These are phyloP conservation scores for Lumnitzera littorea DNA, from an alignment of 345 rosid species.

Conservation along the genomic window DNA sequence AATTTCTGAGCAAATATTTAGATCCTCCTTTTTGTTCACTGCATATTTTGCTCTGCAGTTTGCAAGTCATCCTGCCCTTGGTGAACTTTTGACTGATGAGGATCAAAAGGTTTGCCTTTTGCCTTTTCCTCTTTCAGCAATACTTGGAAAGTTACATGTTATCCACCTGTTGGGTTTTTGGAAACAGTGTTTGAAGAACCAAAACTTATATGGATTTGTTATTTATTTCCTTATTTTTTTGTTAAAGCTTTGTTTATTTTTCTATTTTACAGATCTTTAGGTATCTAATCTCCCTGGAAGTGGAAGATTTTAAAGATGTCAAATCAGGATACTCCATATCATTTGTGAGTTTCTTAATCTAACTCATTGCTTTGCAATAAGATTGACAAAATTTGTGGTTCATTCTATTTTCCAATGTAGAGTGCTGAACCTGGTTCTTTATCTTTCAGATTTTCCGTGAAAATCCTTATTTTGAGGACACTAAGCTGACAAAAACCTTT, in stretches of 20 bases:
- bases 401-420: not conserved
- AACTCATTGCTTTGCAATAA: not conserved
- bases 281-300: slow-evolving; percentile 61
- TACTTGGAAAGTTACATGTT: slow-evolving; percentile 1
- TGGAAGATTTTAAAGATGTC: slow-evolving; percentile 84
- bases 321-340: slow-evolving; percentile 86
- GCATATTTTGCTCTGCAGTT: slow-evolving; percentile 34
- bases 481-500: slow-evolving; percentile 69
- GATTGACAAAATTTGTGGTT: not conserved
- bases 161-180: not conserved
- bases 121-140: not conserved
- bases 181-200: too few relatives aligned
- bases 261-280: slow-evolving; percentile 52
- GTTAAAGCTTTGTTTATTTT: slow-evolving; percentile 1
- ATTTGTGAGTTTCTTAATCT: slow-evolving; percentile 49
- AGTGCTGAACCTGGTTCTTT: slow-evolving; percentile 1
- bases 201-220: too few relatives aligned
- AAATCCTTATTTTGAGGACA: slow-evolving; percentile 81
- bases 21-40: not conserved
- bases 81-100: slow-evolving; percentile 70
- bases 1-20: not conserved
- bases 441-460: slow-evolving; percentile 56
- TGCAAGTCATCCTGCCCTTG: slow-evolving; percentile 82
- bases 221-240: not conserved
- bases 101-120: slow-evolving; percentile 72